Base-by-base conservation (phyloP, 2,329 filamentous ascomycete species). In the Colletotrichum simmondsii region DNA sequence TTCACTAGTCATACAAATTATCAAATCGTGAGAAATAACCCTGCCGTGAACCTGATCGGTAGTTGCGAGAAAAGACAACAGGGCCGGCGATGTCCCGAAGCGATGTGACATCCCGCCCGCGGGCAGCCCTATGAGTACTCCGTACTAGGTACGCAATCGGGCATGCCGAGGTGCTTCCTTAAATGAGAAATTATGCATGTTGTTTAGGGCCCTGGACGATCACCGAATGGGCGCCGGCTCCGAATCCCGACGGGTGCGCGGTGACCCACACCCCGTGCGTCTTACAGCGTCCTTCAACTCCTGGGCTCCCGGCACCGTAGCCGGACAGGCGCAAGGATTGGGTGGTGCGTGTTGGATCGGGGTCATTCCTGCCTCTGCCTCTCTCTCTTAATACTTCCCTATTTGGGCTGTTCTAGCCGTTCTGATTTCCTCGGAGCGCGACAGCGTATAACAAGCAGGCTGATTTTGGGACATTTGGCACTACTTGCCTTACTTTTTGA, bases 121-220 rank as follows among this genome's bases (percentile, higher is more conserved):
- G 16, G 32, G 22, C 66, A 46, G 56, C 37, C 60, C 66, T 61
- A 57, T 14, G 19, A n/a, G 32, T 12, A 35, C 32, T 35, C 32
- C 32, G 32, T 35, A 35, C 32, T 12, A 35, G 32, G 32, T 35
- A 35, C 32, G 32, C 32, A 28, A 26, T 52, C 65, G 66, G 70
- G 53, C 22, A 64, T 60, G 66, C 70, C 60, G 66, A 70, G 22
- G 42, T n/a, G 19, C 28, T 28, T 22, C 22, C 32, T 61, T 22
- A 65, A 65, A 70, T 70, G 70, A 70, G 66, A n/a, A 16, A 24
- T 65, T 49, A 72, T 72, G 66, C 66, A 64, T 35, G 63, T 56
- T 60, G 52, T 37, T 28, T 22, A 32, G 52, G 49, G 14, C 37
- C 37, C 16, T 35, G 42, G 12, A 30, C 3, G n/a, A 46, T 54